phyloP scores from a whole-genome alignment of 2,329 filamentous ascomycete species.

The Leptosphaerulina australis region DNA sequence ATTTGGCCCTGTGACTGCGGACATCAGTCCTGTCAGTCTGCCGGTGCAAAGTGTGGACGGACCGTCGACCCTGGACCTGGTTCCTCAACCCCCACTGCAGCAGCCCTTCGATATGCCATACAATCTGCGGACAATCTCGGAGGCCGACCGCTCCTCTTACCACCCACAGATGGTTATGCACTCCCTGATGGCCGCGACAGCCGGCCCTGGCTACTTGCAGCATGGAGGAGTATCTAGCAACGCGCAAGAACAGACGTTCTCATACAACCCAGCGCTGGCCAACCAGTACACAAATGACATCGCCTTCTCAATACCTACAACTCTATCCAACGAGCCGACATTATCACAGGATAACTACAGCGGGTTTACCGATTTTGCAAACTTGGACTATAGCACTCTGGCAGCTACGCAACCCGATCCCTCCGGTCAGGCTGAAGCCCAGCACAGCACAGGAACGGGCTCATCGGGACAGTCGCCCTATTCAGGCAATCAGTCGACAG shows the following conservation, averaged over 20 bases:
- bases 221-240: conserved; percentile 32
- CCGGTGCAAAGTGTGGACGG: conserved; percentile 42
- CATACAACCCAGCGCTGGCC: conserved; percentile 33
- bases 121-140: conserved; percentile 42
- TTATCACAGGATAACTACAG: conserved; percentile 32
- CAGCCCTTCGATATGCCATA: conserved; percentile 45
- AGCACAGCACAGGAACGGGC: conserved; percentile 39
- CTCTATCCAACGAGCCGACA: conserved; percentile 30
- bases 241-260: conserved; percentile 24
- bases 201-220: conserved; percentile 43
- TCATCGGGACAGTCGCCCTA: conserved; percentile 47
- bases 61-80: conserved; percentile 41
- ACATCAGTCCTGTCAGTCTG: conserved; percentile 45
- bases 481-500: conserved; percentile 41
- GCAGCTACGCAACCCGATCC: conserved; percentile 32
- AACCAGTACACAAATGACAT: conserved; percentile 32
- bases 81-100: conserved; percentile 39
- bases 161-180: conserved; percentile 45
- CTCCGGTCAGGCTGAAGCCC: conserved; percentile 32
- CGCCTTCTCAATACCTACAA: conserved; percentile 33
- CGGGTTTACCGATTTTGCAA: conserved; percentile 36
- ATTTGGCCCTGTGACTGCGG: conserved; percentile 37
- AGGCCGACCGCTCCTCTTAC: conserved; percentile 37
- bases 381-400: conserved; percentile 35
- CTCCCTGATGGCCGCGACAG: conserved; percentile 46